These are phyloP conservation scores for Elsinoe ampelina DNA, from an alignment of 2,329 filamentous ascomycete genomes.

Conservation along the genomic window DNA sequence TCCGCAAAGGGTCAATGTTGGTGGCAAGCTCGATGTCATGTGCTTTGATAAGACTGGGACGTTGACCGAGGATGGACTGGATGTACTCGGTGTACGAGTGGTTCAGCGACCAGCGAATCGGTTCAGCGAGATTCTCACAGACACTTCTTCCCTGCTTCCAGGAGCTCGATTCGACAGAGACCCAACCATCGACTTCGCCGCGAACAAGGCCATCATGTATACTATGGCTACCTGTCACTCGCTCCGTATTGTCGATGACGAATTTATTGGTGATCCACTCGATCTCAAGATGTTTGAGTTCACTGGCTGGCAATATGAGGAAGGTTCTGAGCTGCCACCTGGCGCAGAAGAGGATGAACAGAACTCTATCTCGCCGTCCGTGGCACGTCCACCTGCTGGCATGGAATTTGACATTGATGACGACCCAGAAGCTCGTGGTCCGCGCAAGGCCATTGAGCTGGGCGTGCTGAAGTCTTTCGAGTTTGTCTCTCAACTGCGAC, in stretches of 20 bases:
- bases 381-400: conserved; percentile 67
- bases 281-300: conserved; percentile 99
- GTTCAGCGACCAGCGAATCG: conserved; percentile 54
- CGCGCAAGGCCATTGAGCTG: conserved; percentile 60
- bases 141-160: conserved; percentile 51
- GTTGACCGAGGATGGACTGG: conserved; percentile 87
- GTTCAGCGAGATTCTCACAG: conserved; percentile 68
- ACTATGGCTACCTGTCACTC: conserved; percentile 98
- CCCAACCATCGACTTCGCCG: conserved; percentile 50
- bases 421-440: conserved; percentile 32
- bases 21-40: conserved; percentile 88
- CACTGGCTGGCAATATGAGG: conserved; percentile 84
- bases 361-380: conserved; percentile 69
- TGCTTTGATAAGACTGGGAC: conserved; percentile 99
- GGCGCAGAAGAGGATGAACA: conserved; percentile 65
- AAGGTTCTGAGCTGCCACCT: conserved; percentile 59
- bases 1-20: conserved; percentile 92
- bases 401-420: conserved; percentile 50
- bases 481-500: conserved; percentile 83
- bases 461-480: conserved; percentile 89
- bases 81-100: conserved; percentile 80
- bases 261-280: conserved; percentile 84
- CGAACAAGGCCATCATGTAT: conserved; percentile 66
- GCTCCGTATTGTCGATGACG: conserved; percentile 72
- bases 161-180: conserved; percentile 47